Percentiles rank a stretch among this genome's conserved stretches.
Evolutionary conservation across 345 rosid species (phyloP).

Genomic region (Isatis tinctoria): DNA sequence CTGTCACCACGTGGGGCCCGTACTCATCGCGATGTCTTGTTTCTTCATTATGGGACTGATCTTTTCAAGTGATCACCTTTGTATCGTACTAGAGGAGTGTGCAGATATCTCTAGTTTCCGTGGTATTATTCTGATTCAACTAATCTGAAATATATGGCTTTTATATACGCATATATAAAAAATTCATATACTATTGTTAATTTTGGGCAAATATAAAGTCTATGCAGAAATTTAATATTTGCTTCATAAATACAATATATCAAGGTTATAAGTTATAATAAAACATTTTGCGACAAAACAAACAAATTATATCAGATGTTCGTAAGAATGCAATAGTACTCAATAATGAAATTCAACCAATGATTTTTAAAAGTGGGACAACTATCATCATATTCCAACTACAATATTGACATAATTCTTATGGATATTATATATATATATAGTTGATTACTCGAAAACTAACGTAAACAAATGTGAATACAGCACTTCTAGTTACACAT

Average conservation of each 20-base stretch:
- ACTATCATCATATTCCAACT: neutral
- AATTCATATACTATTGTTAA: neutral
- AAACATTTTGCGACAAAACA: neutral
- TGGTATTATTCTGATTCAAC: neutral
- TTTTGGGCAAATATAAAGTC: neutral
- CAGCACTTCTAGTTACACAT: neutral
- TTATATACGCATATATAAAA: neutral
- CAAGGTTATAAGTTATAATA: neutral
- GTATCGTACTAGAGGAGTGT: slow-evolving; percentile 8
- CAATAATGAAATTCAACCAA: neutral
- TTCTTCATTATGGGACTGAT: slow-evolving; percentile 12
- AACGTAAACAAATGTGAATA: neutral
- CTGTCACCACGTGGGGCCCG: slow-evolving; percentile 22
- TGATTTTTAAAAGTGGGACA: neutral
- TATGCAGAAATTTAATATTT: neutral
- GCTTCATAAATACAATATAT: neutral
- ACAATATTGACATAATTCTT: neutral
- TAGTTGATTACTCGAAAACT: neutral
- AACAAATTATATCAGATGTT: neutral
- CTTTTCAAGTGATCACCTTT: slow-evolving; percentile 9
- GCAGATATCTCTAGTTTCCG: neutral
- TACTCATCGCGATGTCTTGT: slow-evolving; percentile 7
- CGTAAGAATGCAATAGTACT: neutral
- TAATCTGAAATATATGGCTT: neutral
- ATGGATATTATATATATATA: neutral